phyloP scores from a whole-genome alignment of 306 rosid genomes.

The Datisca glomerata region DNA sequence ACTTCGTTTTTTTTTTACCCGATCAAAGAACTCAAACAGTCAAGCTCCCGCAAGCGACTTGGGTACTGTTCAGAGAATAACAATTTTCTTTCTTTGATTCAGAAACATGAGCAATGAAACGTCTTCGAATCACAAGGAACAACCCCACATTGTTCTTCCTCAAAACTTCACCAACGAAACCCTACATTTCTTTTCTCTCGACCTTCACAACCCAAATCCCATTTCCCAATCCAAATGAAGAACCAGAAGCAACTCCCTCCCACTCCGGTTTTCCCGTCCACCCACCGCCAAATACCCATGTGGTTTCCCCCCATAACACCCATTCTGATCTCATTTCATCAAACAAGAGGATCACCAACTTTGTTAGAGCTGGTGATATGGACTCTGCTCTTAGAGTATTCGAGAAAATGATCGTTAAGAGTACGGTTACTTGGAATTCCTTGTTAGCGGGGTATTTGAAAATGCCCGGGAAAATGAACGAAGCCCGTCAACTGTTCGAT shows the following conservation, averaged over 20 bases:
- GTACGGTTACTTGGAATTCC: slow-evolving; percentile 68
- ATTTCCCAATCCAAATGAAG: slow-evolving; percentile 9
- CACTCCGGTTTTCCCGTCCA: slow-evolving; percentile 7
- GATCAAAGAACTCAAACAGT: too few relatives aligned
- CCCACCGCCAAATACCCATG: slow-evolving; percentile 13
- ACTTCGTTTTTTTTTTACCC: too few relatives aligned
- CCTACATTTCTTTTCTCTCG: slow-evolving; percentile 12
- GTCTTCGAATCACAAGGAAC: too few relatives aligned
- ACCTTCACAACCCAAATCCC: slow-evolving; percentile 10
- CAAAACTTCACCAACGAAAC: too few relatives aligned
- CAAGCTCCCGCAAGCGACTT: too few relatives aligned
- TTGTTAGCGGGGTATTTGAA: slow-evolving; percentile 41
- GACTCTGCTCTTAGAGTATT: slow-evolving; percentile 49
- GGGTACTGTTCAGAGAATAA: too few relatives aligned
- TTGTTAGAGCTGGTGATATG: slow-evolving; percentile 39
- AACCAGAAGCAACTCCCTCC: not conserved
- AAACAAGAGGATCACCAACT: slow-evolving; percentile 43
- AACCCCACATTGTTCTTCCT: too few relatives aligned
- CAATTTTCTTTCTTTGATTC: too few relatives aligned
- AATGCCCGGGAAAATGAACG: slow-evolving; percentile 32
- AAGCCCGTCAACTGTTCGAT: slow-evolving; percentile 42
- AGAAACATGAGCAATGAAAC: too few relatives aligned
- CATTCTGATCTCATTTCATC: slow-evolving; percentile 22
- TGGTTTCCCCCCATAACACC: slow-evolving; percentile 18
- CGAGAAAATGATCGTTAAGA: slow-evolving; percentile 41